Base-by-base conservation (phyloP, 371 early-diverging fungal species). In the Mortierella sp. region DNA sequence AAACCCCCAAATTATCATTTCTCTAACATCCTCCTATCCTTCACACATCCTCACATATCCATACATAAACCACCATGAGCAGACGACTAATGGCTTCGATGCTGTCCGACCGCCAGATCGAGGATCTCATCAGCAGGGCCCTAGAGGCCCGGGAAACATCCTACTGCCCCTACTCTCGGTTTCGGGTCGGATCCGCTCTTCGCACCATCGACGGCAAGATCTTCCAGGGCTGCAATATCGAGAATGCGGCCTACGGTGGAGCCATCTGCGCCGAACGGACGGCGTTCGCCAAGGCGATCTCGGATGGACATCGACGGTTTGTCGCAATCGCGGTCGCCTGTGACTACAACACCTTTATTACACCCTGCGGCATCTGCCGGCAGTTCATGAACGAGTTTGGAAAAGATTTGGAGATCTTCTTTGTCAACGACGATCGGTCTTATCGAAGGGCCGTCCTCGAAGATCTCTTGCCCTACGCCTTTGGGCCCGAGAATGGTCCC, bases 261-360 rank as follows among this genome's bases (percentile, higher is more conserved):
- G 87, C 89, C 53, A 94, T 95, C 61, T 96, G 96, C 79, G 96
- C 95, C 7, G 96, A 96, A 83, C 87, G 96, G 65, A 94, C 94
- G 2, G 95, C 95, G 0, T 91, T 92, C 76, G 91, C 90, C 34
- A 95, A 96, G 77, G 96, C 96, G 9, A 89, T 96, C 58, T 91
- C 91, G 34, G 94, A 94, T 72, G 96, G 95, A 11, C 87, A 93
- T 64, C 79, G 67, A 10, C 84, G 87, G 47, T 94, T 94, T 82
- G 66, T 86, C 6, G 95, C 93, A 11, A 77, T 94, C 45, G 94
- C 89, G 22, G 91, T 95, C 14, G 83, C 92, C 0, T 88, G 93
- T 47, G 88, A 89, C 67, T 80, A 85, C 70, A 86, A 86, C 29
- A 87, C 89, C 13, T 90, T 87, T 73, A 79, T 91, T 37, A 88